phyloP scores from a whole-genome alignment of 495 filamentous ascomycete genomes.

The Talaromyces liani region DNA sequence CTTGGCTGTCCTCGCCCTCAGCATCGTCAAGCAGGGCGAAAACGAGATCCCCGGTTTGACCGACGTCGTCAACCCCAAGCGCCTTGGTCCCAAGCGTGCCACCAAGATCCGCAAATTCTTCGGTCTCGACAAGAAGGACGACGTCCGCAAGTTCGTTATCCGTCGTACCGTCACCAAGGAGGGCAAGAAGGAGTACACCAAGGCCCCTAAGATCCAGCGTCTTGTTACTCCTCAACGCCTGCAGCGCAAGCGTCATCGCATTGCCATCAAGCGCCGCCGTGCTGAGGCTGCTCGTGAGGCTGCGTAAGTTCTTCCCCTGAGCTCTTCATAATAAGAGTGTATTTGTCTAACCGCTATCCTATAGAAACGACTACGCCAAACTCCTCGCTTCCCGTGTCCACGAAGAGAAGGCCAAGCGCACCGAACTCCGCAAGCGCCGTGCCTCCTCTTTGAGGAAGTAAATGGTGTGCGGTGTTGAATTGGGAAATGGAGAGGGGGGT shows the following conservation, averaged over 20 bases:
- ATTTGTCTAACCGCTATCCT: constrained; percentile 23
- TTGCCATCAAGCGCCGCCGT: constrained; percentile 95
- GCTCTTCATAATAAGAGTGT: not conserved
- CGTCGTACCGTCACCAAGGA: constrained; percentile 97
- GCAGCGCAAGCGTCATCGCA: constrained; percentile 96
- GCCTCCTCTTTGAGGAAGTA: constrained; percentile 96
- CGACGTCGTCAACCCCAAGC: constrained; percentile 94
- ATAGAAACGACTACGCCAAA: constrained; percentile 79
- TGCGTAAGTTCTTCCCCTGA: constrained; percentile 63
- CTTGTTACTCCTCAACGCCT: constrained; percentile 99
- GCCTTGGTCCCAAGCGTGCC: constrained; percentile 96
- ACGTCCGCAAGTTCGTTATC: constrained; percentile 99
- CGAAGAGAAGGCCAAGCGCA: constrained; percentile 87
- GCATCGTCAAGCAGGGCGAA: constrained; percentile 96
- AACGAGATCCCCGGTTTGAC: constrained; percentile 87
- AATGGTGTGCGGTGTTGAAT: constrained; percentile 18
- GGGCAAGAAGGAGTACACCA: constrained; percentile 96
- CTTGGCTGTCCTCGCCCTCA: constrained; percentile 84
- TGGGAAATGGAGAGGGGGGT: not conserved
- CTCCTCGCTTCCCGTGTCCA: constrained; percentile 89
- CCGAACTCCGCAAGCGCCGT: constrained; percentile 87
- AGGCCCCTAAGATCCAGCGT: constrained; percentile 98
- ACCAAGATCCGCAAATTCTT: constrained; percentile 99
- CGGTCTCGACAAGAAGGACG: constrained; percentile 98
- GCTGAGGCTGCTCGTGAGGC: constrained; percentile 94